Evolutionary conservation across 2,329 filamentous ascomycete species (phyloP).

Genomic region (Pezicula radicicola): DNA sequence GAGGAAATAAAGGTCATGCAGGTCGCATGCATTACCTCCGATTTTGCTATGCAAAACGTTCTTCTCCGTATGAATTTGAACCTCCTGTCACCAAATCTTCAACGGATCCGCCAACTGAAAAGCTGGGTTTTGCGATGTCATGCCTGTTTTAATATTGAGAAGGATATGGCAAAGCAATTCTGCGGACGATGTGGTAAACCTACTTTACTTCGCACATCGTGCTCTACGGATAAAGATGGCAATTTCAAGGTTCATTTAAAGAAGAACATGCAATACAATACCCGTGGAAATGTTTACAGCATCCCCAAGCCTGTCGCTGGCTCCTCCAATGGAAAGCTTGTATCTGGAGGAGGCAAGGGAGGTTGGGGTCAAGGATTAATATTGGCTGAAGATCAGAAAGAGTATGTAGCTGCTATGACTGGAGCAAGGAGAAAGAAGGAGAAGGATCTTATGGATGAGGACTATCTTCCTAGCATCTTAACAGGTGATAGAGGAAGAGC

Average conservation of each 20-base stretch:
- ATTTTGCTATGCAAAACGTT: slow-evolving; percentile 98
- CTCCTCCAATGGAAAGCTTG: slow-evolving; percentile 71
- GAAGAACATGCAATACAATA: slow-evolving; percentile 96
- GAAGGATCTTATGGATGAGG: slow-evolving; percentile 89
- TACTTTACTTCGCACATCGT: slow-evolving; percentile 80
- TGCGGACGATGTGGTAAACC: slow-evolving; percentile 88
- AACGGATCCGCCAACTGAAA: slow-evolving; percentile 80
- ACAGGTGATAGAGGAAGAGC: slow-evolving; percentile 69
- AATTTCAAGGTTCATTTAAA: slow-evolving; percentile 85
- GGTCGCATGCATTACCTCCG: slow-evolving; percentile 88
- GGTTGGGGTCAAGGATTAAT: slow-evolving; percentile 86
- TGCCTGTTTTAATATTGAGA: slow-evolving; percentile 82
- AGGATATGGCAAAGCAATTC: slow-evolving; percentile 86
- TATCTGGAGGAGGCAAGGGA: slow-evolving; percentile 70
- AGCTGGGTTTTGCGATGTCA: slow-evolving; percentile 92
- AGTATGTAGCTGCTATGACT: slow-evolving; percentile 66
- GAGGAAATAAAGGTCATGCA: slow-evolving; percentile 66
- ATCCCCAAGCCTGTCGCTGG: slow-evolving; percentile 88
- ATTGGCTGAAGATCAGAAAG: slow-evolving; percentile 92
- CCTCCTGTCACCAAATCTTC: slow-evolving; percentile 74
- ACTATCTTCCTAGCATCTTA: slow-evolving; percentile 83
- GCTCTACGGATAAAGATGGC: slow-evolving; percentile 77
- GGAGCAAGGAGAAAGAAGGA: slow-evolving; percentile 66
- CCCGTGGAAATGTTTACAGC: slow-evolving; percentile 85
- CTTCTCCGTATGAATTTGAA: slow-evolving; percentile 92